phyloP scores from a whole-genome alignment of 768 basidiomycete genomes.

The Asterophora parasitica region DNA sequence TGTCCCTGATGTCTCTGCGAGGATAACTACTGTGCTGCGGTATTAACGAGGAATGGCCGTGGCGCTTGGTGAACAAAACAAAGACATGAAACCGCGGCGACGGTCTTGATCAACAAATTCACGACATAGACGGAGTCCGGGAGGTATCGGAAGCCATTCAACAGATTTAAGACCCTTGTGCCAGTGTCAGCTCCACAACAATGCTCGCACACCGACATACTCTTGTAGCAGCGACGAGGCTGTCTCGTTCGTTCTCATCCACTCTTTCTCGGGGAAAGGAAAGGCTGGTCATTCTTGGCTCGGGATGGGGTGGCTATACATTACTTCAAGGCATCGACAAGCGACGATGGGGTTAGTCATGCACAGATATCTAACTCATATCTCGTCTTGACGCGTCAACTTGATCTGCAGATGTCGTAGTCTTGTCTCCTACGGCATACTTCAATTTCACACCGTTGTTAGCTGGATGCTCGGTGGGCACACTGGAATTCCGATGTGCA shows the following conservation, averaged over 20 bases:
- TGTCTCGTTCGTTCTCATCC: slow-evolving; percentile 1
- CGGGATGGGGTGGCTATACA: slow-evolving; percentile 78
- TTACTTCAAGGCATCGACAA: slow-evolving; percentile 64
- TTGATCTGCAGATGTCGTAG: slow-evolving; percentile 47
- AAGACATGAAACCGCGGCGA: not conserved
- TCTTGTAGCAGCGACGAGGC: not conserved
- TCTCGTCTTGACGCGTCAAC: not conserved
- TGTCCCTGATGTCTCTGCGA: too few species aligned
- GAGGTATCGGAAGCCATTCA: slow-evolving; percentile 7
- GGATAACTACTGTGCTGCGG: too few species aligned
- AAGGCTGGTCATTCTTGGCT: slow-evolving; percentile 64
- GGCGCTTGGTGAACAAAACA: too few species aligned
- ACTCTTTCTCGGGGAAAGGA: slow-evolving; percentile 24
- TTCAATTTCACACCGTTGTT: slow-evolving; percentile 69
- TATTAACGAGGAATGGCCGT: too few species aligned
- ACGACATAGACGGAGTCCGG: slow-evolving; percentile 3
- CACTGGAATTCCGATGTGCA: slow-evolving; percentile 76
- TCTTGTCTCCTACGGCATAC: slow-evolving; percentile 62
- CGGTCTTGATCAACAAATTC: not conserved
- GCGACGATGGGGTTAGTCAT: slow-evolving; percentile 58
- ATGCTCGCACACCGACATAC: slow-evolving; percentile 3
- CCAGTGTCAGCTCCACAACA: not conserved
- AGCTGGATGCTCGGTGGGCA: slow-evolving; percentile 73
- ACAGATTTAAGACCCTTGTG: not conserved
- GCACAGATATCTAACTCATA: not conserved